A percentile compares a stretch with the other conserved stretches of the same genome.
Evolutionary conservation across 176 grass and related monocot species (phyloP).

Genomic region (Triticum turgidum): DNA sequence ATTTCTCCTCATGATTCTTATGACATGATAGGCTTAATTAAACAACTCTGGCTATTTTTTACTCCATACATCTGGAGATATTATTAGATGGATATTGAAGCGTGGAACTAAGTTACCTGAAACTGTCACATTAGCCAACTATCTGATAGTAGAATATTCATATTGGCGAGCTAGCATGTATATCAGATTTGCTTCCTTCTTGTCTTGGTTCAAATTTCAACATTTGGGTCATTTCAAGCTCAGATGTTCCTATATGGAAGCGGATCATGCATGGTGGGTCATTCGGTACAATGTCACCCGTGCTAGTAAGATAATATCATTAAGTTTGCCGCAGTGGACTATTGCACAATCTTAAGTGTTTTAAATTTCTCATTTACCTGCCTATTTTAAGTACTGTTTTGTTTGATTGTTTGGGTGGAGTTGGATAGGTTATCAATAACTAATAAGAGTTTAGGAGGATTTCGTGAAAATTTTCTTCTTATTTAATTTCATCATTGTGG

Average conservation of each 20-base stretch:
- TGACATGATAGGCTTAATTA: neutral
- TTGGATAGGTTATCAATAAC: no score
- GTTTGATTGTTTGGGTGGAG: no score
- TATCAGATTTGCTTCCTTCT: neutral
- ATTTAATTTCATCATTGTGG: neutral
- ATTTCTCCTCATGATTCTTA: neutral
- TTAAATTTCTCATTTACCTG: no score
- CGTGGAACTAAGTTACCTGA: no score
- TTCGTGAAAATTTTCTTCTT: neutral
- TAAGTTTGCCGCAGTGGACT: neutral
- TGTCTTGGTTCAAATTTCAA: neutral
- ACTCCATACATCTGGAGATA: neutral
- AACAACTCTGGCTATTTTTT: no score
- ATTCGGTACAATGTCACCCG: neutral
- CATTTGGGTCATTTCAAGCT: neutral
- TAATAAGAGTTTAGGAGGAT: no score
- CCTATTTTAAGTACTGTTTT: no score
- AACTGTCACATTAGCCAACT: no score
- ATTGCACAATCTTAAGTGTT: no score
- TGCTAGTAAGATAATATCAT: neutral
- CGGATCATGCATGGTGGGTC: neutral
- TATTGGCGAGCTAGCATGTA: neutral
- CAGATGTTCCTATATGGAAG: neutral
- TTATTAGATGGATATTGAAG: no score
- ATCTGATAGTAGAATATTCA: no score